Percentiles rank a stretch among this genome's conserved stretches.
phyloP scores from a whole-genome alignment of 768 basidiomycete species.

The Hemileccinum impolitum region DNA sequence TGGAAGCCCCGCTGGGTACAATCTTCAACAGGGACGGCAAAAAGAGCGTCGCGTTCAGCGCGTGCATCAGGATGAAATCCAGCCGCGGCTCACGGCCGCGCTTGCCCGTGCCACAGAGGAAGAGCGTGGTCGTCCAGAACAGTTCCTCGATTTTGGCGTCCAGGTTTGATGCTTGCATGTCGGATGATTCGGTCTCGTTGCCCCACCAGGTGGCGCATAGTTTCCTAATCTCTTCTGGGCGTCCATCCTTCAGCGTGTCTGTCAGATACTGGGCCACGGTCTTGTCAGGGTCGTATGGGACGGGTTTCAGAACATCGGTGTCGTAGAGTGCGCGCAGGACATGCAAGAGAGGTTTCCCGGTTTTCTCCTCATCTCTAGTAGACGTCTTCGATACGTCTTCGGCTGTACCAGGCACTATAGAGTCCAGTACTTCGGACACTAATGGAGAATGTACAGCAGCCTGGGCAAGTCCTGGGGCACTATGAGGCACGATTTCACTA shows the following conservation, averaged over 20 bases:
- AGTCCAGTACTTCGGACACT: conserved; percentile 33
- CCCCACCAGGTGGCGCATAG: conserved; percentile 40
- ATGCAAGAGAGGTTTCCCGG: conserved; percentile 43
- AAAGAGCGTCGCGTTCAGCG: conserved; percentile 52
- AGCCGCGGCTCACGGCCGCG: conserved; percentile 46
- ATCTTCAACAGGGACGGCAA: conserved; percentile 40
- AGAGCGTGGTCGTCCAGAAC: conserved; percentile 45
- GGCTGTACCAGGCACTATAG: conserved; percentile 1
- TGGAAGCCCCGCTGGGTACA: conserved; percentile 32
- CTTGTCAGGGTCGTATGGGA: conserved; percentile 49
- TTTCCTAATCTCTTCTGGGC: conserved; percentile 42
- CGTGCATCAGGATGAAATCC: conserved; percentile 59
- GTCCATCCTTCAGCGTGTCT: conserved; percentile 35
- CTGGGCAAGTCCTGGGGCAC: conserved; percentile 43
- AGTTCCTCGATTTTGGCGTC: conserved; percentile 47
- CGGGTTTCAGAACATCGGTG: conserved; percentile 45
- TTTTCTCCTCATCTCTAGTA: conserved; percentile 9
- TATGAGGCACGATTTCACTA: neutral
- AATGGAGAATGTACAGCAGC: conserved; percentile 40
- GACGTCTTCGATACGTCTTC: neutral
- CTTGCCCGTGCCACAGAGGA: conserved; percentile 46
- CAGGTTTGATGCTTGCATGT: conserved; percentile 26
- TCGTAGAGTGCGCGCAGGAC: conserved; percentile 51
- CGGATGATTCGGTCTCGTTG: conserved; percentile 18
- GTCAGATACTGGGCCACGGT: conserved; percentile 36